Percentiles rank a stretch among this genome's conserved stretches.
Evolutionary conservation across 2,329 filamentous ascomycete genomes (phyloP).

Genomic region (Colletotrichum cuscutae): DNA sequence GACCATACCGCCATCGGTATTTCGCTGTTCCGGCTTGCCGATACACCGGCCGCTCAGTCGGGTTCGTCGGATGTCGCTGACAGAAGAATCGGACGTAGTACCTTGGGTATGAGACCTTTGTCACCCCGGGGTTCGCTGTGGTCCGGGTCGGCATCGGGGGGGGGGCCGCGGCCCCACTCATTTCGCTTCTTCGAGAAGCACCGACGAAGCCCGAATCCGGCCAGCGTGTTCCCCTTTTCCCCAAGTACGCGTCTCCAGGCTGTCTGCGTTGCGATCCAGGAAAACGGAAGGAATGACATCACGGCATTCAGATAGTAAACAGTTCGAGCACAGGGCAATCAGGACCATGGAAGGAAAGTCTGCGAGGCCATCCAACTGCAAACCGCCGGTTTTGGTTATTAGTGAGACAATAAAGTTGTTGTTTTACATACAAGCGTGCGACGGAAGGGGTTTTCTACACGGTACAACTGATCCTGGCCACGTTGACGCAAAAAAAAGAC

Average conservation of each 20-base stretch:
- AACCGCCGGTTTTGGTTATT: slow-evolving; percentile 33
- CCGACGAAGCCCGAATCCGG: background rate
- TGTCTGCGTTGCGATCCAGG: background rate
- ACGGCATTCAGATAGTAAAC: too few relatives aligned
- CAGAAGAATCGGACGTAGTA: too few relatives aligned
- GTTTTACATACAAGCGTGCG: slow-evolving; percentile 34
- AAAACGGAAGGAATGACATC: background rate
- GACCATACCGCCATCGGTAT: background rate
- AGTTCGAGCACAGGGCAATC: too few relatives aligned
- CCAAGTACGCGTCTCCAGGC: background rate
- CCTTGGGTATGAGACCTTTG: too few relatives aligned
- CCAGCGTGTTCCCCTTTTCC: background rate
- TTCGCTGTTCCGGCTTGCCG: background rate
- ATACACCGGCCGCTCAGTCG: background rate
- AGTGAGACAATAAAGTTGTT: slow-evolving; percentile 34
- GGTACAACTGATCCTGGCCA: slow-evolving; percentile 12
- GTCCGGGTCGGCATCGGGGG: background rate
- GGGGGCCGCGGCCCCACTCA: background rate
- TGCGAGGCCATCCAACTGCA: slow-evolving; percentile 33
- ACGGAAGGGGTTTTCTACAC: slow-evolving; percentile 29
- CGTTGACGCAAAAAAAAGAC: slow-evolving; percentile 15
- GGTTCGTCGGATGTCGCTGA: background rate
- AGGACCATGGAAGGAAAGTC: background rate
- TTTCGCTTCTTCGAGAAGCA: background rate
- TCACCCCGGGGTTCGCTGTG: too few relatives aligned